Evolutionary conservation across 495 filamentous ascomycete species (phyloP).

Genomic region (Rhypophila decipiens): DNA sequence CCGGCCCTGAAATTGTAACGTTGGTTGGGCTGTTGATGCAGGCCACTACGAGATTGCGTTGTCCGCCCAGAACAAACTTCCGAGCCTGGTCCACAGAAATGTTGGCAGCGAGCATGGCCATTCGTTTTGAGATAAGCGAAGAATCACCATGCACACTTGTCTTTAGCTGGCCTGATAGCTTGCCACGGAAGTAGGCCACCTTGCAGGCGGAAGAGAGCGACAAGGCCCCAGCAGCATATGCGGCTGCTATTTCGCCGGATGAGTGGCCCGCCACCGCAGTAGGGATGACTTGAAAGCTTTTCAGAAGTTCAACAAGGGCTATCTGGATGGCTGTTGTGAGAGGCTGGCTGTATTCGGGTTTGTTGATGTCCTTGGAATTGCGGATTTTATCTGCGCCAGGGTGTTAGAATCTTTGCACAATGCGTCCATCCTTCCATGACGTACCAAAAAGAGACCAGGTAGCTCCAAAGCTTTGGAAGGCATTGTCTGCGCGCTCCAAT

Average conservation of each 20-base stretch:
- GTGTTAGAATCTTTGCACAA: too few species aligned
- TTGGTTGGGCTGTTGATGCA: slow-evolving; percentile 45
- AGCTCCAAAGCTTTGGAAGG: slow-evolving; percentile 6
- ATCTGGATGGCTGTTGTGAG: slow-evolving; percentile 42
- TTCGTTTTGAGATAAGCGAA: slow-evolving; percentile 1
- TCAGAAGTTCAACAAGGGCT: slow-evolving; percentile 44
- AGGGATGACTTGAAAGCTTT: slow-evolving; percentile 39
- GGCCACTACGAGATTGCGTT: slow-evolving; percentile 28
- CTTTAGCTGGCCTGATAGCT: slow-evolving; percentile 18
- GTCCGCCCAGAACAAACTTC: not conserved
- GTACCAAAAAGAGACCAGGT: slow-evolving; percentile 26
- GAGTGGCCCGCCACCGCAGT: slow-evolving; percentile 51
- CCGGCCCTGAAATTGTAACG: slow-evolving; percentile 37
- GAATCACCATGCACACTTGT: slow-evolving; percentile 9
- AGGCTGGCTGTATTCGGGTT: slow-evolving; percentile 33
- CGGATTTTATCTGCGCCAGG: not conserved
- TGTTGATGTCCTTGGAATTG: slow-evolving; percentile 24
- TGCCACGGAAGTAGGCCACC: slow-evolving; percentile 37
- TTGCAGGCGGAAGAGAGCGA: slow-evolving; percentile 40
- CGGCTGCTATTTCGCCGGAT: slow-evolving; percentile 50
- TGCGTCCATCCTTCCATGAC: too few species aligned
- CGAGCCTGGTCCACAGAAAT: slow-evolving; percentile 19
- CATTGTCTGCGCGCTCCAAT: too few species aligned
- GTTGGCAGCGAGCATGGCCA: slow-evolving; percentile 41
- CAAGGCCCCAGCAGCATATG: slow-evolving; percentile 31